Percentiles rank a stretch among this genome's conserved stretches.
phyloP scores from a whole-genome alignment of 2,329 filamentous ascomycete genomes.

The Colletotrichum sp. region DNA sequence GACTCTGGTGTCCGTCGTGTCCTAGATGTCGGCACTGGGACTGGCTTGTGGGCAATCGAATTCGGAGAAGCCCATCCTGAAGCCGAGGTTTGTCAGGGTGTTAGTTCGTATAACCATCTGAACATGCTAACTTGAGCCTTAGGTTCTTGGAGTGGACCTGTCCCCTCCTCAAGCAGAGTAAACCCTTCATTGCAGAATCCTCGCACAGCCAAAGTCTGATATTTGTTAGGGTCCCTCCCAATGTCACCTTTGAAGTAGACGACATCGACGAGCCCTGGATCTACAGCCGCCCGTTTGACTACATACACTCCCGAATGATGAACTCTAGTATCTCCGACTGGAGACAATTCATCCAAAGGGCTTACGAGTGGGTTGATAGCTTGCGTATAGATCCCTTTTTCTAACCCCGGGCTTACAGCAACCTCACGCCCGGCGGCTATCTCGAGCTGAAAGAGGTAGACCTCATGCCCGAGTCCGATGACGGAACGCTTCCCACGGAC shows the following conservation, averaged over 20 bases:
- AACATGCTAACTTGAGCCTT: not conserved
- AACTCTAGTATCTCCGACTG: slow-evolving; percentile 29
- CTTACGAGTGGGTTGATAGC: not conserved
- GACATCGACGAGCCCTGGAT: slow-evolving; percentile 37
- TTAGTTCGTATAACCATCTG: not conserved
- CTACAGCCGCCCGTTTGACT: slow-evolving; percentile 35
- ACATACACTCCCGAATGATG: slow-evolving; percentile 36
- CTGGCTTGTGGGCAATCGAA: not conserved
- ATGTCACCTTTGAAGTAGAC: slow-evolving; percentile 47
- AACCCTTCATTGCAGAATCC: slow-evolving; percentile 26
- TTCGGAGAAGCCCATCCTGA: not conserved
- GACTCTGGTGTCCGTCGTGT: not conserved
- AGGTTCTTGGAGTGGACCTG: not conserved
- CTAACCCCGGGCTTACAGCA: not conserved
- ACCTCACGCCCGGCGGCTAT: not conserved
- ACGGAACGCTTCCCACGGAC: not conserved
- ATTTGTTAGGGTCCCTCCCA: slow-evolving; percentile 38
- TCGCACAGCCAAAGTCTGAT: not conserved
- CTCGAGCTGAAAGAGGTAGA: not conserved
- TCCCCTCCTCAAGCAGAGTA: not conserved
- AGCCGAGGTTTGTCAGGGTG: not conserved
- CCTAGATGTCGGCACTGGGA: not conserved
- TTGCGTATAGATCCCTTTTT: not conserved
- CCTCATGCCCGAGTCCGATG: not conserved
- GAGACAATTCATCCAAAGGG: slow-evolving; percentile 20